A percentile compares a stretch with the other conserved stretches of the same genome.
phyloP scores from a whole-genome alignment of 2,329 filamentous ascomycete species.

The Chrysoporthe cubensis region DNA sequence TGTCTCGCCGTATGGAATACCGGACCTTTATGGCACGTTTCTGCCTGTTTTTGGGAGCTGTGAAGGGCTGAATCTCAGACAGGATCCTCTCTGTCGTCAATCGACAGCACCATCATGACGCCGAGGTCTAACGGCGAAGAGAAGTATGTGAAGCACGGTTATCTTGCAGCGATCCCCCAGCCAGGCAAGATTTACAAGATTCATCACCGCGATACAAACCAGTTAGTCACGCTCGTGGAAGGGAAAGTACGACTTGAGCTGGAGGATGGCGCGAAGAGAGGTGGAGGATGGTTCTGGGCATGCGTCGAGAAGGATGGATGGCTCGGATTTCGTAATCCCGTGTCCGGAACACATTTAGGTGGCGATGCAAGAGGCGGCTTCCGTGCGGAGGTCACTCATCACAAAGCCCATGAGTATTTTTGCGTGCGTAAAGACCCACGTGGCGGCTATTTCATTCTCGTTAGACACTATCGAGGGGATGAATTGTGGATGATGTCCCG shows the following conservation, averaged over 20 bases:
- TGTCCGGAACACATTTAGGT: constrained; percentile 10
- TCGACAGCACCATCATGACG: no score
- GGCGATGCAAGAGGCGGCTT: neutral
- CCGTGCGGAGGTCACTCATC: neutral
- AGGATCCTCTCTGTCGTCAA: no score
- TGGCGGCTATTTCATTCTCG: neutral
- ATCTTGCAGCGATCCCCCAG: neutral
- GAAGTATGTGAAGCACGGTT: no score
- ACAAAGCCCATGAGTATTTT: neutral
- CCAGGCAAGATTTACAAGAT: constrained; percentile 12
- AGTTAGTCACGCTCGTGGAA: constrained; percentile 9
- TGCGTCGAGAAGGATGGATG: constrained; percentile 16
- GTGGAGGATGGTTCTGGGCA: constrained; percentile 11
- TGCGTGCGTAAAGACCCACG: neutral
- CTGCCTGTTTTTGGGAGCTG: neutral
- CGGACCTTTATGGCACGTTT: neutral
- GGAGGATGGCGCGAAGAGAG: neutral
- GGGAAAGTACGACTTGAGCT: neutral
- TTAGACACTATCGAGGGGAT: neutral
- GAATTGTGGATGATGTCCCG: neutral
- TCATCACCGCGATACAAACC: neutral
- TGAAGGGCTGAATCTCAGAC: no score
- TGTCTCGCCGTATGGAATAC: neutral
- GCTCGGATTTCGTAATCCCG: constrained; percentile 15
- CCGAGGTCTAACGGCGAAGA: no score